phyloP scores from a whole-genome alignment of 2,329 filamentous ascomycete genomes.

The Monilinia aucupariae region DNA sequence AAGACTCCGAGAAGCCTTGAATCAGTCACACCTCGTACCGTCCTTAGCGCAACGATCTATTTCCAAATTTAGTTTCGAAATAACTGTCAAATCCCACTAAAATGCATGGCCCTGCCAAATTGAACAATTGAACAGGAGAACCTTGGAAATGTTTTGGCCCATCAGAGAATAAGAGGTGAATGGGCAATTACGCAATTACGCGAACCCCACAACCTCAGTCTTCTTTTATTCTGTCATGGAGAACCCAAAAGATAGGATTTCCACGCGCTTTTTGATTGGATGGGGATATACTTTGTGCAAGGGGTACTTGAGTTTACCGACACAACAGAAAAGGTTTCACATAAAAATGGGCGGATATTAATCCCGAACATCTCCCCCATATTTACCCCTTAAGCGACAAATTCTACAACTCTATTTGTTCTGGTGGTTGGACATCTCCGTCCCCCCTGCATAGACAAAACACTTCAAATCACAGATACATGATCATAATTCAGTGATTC shows the following conservation, averaged over 20 bases:
- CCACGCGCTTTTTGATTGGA: neutral
- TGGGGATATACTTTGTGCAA: neutral
- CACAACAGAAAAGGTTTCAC: neutral
- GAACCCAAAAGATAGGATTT: too few relatives aligned
- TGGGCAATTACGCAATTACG: neutral
- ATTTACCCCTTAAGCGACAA: constrained; percentile 8
- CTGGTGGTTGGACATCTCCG: neutral
- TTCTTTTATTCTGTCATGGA: too few relatives aligned
- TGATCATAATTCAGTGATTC: neutral
- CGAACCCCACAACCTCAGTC: neutral
- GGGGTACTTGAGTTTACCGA: neutral
- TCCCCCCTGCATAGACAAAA: neutral
- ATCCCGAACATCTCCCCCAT: neutral
- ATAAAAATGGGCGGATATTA: constrained; percentile 7
- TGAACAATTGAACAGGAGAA: constrained; percentile 1
- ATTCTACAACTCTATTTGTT: neutral
- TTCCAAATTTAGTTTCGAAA: neutral
- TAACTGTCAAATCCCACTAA: neutral
- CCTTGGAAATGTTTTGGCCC: neutral
- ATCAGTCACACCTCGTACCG: neutral
- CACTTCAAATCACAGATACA: constrained; percentile 10
- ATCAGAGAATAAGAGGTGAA: neutral
- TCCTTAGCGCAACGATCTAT: neutral
- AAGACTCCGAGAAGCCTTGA: neutral
- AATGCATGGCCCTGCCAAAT: neutral